phyloP scores from a whole-genome alignment of 305 asterid species.

The Solanum hybrid region DNA sequence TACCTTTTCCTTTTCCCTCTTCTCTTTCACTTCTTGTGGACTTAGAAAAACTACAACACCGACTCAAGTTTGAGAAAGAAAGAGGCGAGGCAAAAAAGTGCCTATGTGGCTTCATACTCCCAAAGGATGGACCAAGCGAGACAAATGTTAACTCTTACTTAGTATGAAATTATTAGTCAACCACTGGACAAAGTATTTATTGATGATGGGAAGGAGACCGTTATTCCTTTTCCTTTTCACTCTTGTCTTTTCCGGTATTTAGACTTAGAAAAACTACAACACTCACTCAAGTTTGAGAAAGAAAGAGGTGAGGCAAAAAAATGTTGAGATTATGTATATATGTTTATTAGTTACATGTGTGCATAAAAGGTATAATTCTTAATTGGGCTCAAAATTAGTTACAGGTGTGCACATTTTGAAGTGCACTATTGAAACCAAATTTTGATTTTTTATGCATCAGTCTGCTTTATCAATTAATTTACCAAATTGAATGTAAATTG shows the following conservation, averaged over 20 bases:
- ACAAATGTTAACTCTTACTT: background rate
- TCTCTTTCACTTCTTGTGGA: background rate
- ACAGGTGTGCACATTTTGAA: background rate
- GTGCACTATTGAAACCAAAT: background rate
- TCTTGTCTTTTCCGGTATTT: background rate
- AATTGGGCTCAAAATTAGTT: background rate
- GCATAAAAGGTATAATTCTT: background rate
- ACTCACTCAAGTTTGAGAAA: slow-evolving; percentile 8
- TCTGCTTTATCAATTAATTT: background rate
- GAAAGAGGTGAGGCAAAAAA: background rate
- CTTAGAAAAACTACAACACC: background rate
- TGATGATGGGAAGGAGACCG: background rate
- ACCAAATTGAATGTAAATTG: background rate
- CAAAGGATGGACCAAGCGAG: background rate
- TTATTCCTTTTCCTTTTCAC: background rate
- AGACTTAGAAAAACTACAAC: background rate
- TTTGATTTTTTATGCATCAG: background rate
- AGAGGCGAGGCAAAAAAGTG: background rate
- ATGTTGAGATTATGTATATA: background rate
- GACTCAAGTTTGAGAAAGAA: slow-evolving; percentile 4
- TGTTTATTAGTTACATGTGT: background rate
- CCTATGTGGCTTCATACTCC: background rate
- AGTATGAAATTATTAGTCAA: background rate
- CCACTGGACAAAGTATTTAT: background rate
- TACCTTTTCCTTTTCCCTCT: background rate